Evolutionary conservation across 768 basidiomycete species (phyloP).

Genomic region (Trametes cinnabarina): DNA sequence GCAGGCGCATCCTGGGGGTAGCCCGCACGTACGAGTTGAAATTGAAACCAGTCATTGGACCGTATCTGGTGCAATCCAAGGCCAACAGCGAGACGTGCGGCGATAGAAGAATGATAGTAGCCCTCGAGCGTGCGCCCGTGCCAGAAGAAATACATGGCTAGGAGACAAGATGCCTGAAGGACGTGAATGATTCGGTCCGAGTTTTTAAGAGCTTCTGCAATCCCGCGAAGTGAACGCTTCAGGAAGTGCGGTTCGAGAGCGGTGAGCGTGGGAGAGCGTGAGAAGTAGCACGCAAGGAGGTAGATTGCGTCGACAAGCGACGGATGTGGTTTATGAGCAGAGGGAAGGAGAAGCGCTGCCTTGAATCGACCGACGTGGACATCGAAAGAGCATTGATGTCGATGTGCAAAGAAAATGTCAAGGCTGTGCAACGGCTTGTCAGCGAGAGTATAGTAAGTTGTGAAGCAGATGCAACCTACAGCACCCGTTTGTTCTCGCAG

Average conservation of each 20-base stretch:
- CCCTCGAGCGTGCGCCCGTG: slow-evolving; percentile 57
- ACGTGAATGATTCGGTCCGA: slow-evolving; percentile 57
- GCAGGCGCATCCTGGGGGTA: slow-evolving; percentile 11
- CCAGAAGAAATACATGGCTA: slow-evolving; percentile 59
- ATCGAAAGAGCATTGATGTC: slow-evolving; percentile 59
- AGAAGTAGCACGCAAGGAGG: slow-evolving; percentile 57
- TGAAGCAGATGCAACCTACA: slow-evolving; percentile 32
- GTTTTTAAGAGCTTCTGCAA: slow-evolving; percentile 51
- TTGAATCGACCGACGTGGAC: slow-evolving; percentile 45
- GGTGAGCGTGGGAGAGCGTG: slow-evolving; percentile 39
- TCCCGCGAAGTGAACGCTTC: slow-evolving; percentile 47
- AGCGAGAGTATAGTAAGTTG: slow-evolving; percentile 4
- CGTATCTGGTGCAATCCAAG: slow-evolving; percentile 58
- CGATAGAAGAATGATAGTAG: slow-evolving; percentile 58
- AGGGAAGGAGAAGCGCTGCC: slow-evolving; percentile 30
- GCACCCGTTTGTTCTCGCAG: slow-evolving; percentile 37
- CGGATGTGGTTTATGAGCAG: slow-evolving; percentile 44
- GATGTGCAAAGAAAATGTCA: slow-evolving; percentile 53
- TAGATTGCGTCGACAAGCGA: slow-evolving; percentile 62
- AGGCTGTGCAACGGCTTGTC: slow-evolving; percentile 36
- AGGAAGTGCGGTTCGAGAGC: slow-evolving; percentile 50
- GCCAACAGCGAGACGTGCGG: slow-evolving; percentile 59
- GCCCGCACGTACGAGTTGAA: slow-evolving; percentile 13
- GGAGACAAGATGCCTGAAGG: slow-evolving; percentile 57
- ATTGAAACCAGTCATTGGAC: slow-evolving; percentile 26